Percentiles rank a stretch among this genome's conserved stretches.
Evolutionary conservation across 148 eudicot genomes (phyloP).

Genomic region (Oxyria digyna): DNA sequence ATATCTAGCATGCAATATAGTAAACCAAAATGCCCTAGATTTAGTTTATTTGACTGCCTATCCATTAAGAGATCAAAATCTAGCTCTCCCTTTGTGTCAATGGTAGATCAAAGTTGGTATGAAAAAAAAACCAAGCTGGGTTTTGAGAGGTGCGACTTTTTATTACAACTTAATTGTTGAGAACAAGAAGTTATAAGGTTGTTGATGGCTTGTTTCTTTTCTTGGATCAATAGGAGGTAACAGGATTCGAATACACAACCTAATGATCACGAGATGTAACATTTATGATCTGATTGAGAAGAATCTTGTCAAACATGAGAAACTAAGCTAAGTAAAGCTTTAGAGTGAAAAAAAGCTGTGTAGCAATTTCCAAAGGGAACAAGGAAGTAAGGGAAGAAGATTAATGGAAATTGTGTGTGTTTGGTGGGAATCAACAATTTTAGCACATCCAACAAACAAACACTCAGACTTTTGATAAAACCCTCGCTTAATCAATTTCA

Average conservation of each 20-base stretch:
- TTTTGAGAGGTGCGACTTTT: not conserved
- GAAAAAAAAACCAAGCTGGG: not conserved
- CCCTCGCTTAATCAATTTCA: not conserved
- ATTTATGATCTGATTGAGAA: no score
- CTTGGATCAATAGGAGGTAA: no score
- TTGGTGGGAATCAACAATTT: conserved; percentile 2
- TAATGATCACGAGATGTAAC: no score
- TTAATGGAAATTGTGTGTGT: conserved; percentile 6
- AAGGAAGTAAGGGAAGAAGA: conserved; percentile 4
- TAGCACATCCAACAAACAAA: not conserved
- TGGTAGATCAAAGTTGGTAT: conserved; percentile 4
- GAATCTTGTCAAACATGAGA: no score
- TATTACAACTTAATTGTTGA: not conserved
- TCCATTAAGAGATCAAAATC: not conserved
- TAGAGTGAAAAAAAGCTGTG: not conserved
- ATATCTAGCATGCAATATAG: not conserved
- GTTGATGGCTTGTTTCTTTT: not conserved
- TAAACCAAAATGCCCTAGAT: not conserved
- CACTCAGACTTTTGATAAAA: not conserved
- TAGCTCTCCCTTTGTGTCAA: not conserved
- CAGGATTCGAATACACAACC: no score
- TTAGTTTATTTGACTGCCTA: not conserved
- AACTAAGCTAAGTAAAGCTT: no score
- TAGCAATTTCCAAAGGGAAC: not conserved
- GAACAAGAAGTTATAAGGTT: not conserved